Evolutionary conservation across 169 alveolate species (phyloP).

Genomic region (Eimeria falciformis): DNA sequence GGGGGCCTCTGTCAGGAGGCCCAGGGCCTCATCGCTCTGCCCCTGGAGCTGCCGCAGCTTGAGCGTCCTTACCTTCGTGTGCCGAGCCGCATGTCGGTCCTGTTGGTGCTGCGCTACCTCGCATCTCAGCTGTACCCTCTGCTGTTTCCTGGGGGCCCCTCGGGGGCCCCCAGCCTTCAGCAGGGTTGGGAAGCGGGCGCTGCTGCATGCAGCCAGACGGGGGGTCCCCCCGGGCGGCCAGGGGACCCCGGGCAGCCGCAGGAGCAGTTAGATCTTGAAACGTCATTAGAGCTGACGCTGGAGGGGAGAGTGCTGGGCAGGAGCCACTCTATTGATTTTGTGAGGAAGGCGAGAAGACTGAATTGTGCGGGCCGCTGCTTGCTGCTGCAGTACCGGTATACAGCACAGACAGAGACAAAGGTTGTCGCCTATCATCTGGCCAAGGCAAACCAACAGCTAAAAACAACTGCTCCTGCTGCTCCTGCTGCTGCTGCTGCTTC

Average conservation of each 20-base stretch:
- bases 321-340: conserved; percentile 70
- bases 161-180: neutral
- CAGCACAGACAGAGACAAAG: conserved; percentile 70
- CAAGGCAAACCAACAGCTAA: neutral
- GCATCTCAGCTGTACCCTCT: conserved; percentile 71
- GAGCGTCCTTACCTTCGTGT: conserved; percentile 72
- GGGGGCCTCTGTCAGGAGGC: conserved; percentile 23
- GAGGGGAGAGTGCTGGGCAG: conserved; percentile 75
- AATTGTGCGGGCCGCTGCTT: conserved; percentile 67
- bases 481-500: neutral
- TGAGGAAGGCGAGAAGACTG: conserved; percentile 63
- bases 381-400: conserved; percentile 70
- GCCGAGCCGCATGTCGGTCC: conserved; percentile 69
- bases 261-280: conserved; percentile 48
- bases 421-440: conserved; percentile 55
- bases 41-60: conserved; percentile 58
- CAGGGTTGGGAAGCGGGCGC: neutral
- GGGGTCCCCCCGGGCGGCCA: neutral
- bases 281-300: conserved; percentile 66
- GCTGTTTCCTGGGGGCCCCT: conserved; percentile 1
- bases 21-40: conserved; percentile 49
- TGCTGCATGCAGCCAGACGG: neutral
- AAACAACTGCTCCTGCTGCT: neutral
- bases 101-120: conserved; percentile 66
- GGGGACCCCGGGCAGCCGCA: neutral